These are phyloP conservation scores for Sphaerulina vaccinii DNA, from an alignment of 2,329 filamentous ascomycete genomes.

Conservation along the genomic window DNA sequence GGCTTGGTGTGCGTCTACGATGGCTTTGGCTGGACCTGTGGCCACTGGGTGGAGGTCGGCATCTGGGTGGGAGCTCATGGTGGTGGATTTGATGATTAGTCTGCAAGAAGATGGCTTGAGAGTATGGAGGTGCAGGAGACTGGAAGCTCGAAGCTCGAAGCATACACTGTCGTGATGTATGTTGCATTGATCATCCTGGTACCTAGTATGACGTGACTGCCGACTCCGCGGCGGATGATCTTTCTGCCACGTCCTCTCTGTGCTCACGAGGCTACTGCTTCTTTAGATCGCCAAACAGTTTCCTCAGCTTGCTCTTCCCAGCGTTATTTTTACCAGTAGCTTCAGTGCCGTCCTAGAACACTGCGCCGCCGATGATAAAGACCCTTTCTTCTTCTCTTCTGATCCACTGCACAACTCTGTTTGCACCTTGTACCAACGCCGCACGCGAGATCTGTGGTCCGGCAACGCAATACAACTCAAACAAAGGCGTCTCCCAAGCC, in stretches of 20 bases:
- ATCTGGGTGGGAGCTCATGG: slow-evolving; percentile 40
- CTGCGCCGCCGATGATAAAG: slow-evolving; percentile 97
- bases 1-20: slow-evolving; percentile 35
- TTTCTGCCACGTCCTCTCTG: neutral
- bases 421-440: slow-evolving; percentile 78
- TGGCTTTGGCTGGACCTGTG: slow-evolving; percentile 44
- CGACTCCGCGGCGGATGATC: no score
- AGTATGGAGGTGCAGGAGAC: no score
- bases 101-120: no score
- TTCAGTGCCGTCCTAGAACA: slow-evolving; percentile 48
- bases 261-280: neutral
- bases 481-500: slow-evolving; percentile 86
- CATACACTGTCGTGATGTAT: no score
- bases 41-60: slow-evolving; percentile 47
- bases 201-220: no score
- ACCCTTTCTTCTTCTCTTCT: slow-evolving; percentile 87
- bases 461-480: slow-evolving; percentile 95
- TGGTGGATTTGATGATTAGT: no score
- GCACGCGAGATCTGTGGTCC: slow-evolving; percentile 64
- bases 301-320: neutral
- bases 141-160: no score
- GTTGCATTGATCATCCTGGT: no score
- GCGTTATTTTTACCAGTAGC: neutral
- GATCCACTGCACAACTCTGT: slow-evolving; percentile 87
- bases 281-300: neutral